Evolutionary conservation across 768 basidiomycete species (phyloP).

Genomic region (Mycena vitilis): DNA sequence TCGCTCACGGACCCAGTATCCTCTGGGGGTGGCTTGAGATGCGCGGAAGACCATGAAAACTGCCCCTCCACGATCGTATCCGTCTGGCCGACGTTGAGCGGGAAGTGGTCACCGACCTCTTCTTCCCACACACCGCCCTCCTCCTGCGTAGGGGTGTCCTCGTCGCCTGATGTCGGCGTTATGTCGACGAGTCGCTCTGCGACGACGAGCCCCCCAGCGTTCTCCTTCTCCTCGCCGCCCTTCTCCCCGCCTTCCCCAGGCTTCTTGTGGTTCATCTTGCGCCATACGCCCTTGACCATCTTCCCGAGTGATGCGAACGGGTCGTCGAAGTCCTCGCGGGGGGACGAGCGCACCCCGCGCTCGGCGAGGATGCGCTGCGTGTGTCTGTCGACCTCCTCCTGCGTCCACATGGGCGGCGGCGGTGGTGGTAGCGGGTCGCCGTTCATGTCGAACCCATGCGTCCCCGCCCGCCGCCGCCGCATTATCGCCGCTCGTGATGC

Average conservation of each 20-base stretch:
- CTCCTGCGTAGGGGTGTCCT: slow-evolving; percentile 36
- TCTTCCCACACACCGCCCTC: slow-evolving; percentile 43
- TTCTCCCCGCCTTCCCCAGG: slow-evolving; percentile 29
- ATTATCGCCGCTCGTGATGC: slow-evolving; percentile 60
- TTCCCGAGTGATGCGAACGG: slow-evolving; percentile 61
- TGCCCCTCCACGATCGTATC: slow-evolving; percentile 35
- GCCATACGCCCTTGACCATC: slow-evolving; percentile 67
- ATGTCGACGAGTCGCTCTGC: slow-evolving; percentile 32
- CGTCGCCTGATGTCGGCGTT: slow-evolving; percentile 28
- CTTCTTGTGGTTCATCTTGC: slow-evolving; percentile 56
- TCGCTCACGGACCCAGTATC: slow-evolving; percentile 25
- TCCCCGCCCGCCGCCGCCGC: slow-evolving; percentile 46
- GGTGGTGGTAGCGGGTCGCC: slow-evolving; percentile 42
- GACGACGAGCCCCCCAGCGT: slow-evolving; percentile 33
- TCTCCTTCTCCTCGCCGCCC: slow-evolving; percentile 1
- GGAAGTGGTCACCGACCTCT: slow-evolving; percentile 44
- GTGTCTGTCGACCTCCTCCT: slow-evolving; percentile 52
- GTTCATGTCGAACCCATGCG: slow-evolving; percentile 28
- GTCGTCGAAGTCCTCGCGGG: slow-evolving; percentile 53
- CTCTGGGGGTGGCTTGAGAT: slow-evolving; percentile 21
- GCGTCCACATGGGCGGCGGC: slow-evolving; percentile 50
- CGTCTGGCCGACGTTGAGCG: slow-evolving; percentile 33
- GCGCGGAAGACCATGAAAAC: slow-evolving; percentile 29
- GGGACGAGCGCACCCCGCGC: background rate
- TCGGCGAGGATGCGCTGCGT: slow-evolving; percentile 40